phyloP scores from a whole-genome alignment of 257 asterid species.

The Misopates orontium region DNA sequence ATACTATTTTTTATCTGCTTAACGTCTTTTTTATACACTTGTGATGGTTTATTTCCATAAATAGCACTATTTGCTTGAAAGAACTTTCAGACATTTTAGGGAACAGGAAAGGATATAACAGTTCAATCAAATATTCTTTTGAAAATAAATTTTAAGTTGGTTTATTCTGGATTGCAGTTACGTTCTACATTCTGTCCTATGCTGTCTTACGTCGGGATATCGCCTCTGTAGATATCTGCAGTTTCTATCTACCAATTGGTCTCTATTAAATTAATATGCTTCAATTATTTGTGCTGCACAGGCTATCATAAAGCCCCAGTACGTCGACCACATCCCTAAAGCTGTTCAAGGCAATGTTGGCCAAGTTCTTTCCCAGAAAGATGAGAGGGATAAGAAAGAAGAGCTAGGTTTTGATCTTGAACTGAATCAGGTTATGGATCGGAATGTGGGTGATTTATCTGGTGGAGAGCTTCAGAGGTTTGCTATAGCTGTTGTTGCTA shows the following conservation, averaged over 20 bases:
- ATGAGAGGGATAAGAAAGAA: conserved; percentile 81
- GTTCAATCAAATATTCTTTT: no score
- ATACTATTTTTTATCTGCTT: background rate
- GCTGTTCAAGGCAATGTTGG: conserved; percentile 99
- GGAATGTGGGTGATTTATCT: conserved; percentile 94
- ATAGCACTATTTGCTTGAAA: background rate
- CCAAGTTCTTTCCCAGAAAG: conserved; percentile 93
- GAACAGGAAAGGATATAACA: no score
- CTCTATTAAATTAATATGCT: conserved; percentile 9
- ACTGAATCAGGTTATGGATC: conserved; percentile 91
- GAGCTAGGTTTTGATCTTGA: conserved; percentile 81
- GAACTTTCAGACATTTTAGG: no score
- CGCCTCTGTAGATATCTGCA: background rate
- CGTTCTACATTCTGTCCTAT: conserved; percentile 1
- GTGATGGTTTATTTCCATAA: background rate
- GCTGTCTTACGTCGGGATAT: background rate
- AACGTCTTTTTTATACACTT: background rate
- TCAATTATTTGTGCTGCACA: no score
- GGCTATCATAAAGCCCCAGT: conserved; percentile 99
- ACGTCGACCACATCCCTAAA: conserved; percentile 96
- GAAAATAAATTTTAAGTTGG: no score
- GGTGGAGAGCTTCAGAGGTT: conserved; percentile 99
- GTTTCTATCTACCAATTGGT: conserved; percentile 2
- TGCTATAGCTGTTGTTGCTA: conserved; percentile 94
- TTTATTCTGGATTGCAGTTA: background rate